Evolutionary conservation across 495 filamentous ascomycete species (phyloP).

Genomic region (Penicillium samsonianum): DNA sequence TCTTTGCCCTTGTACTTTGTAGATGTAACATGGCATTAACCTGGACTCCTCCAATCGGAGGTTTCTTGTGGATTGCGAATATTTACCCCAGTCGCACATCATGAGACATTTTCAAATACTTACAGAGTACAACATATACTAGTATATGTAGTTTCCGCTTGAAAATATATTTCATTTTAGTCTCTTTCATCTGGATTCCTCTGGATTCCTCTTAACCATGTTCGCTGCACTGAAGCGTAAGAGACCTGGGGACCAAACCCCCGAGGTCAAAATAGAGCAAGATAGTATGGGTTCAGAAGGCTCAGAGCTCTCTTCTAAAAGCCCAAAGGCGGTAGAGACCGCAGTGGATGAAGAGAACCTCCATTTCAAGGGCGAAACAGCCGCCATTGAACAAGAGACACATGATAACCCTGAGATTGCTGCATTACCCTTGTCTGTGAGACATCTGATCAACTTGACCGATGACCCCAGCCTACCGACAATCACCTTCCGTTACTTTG

Average conservation of each 20-base stretch:
- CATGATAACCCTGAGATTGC: conserved; percentile 50
- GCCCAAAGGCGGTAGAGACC: conserved; percentile 7
- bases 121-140: no score
- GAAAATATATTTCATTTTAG: no score
- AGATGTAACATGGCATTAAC: no score
- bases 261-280: background rate
- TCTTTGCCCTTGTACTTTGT: no score
- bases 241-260: background rate
- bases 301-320: background rate
- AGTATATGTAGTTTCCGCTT: no score
- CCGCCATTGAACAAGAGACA: conserved; percentile 33
- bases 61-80: no score
- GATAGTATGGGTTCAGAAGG: background rate
- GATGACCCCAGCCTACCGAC: conserved; percentile 54
- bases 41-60: no score
- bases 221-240: background rate
- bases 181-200: no score
- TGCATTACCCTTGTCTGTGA: conserved; percentile 50
- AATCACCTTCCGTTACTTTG: conserved; percentile 58
- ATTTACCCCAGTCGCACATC: no score
- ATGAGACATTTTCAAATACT: no score
- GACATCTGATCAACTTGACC: conserved; percentile 52
- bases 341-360: conserved; percentile 25
- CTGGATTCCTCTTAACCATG: no score
- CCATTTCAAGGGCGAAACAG: conserved; percentile 20